Base-by-base conservation (phyloP, 345 rosid species). In the Gossypium bickii region DNA sequence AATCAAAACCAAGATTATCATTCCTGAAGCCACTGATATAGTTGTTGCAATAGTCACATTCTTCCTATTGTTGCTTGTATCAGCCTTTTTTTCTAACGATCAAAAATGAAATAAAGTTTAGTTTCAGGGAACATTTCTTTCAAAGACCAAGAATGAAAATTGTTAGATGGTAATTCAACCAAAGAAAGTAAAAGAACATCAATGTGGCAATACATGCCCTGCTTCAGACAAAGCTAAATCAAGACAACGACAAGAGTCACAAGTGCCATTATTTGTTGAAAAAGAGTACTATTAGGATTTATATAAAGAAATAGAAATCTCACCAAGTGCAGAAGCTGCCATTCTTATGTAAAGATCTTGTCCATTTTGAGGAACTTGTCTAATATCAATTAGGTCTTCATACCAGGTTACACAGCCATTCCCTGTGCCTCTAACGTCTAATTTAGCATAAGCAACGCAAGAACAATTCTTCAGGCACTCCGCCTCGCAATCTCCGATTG, bases 351-450 rank as follows among this genome's bases (percentile, higher is more conserved):
- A 56, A 43, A 84, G 75, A 79, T 80, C 82, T 60, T 79, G 82
- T 12, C 85, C 87, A 8, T 72, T 27, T 9, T 51, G 12, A 10
- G 72, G 72, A 56, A 70, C 74, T n/a, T 72, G 6, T 57, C 76
- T 77, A 2, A 80, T 76, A 66, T 85, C 87, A 62, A 78, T 43
- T 51, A 85, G 79, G 61, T 80, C 84, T 17, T 74, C 81, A 22
- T 76, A 80, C 87, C 87, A 85, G 12, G 75, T 69, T 43, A 53
- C 79, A 20, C 85, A 85, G 56, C 87, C 84, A 43, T 82, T 80
- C 41, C 84, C 86, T 0, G 63, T 62, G 53, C 77, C 79, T n/a
- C n/a, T 74, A 44, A 82, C 79, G 70, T 80, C 77, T 0, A 70
- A 44, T 27, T 74, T 67, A 1, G 83, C 73, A 58, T 83, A 80